Evolutionary conservation across 345 rosid species (phyloP), one percentile per base, ranked within the genome.

Genomic region (Salix suchowensis): DNA sequence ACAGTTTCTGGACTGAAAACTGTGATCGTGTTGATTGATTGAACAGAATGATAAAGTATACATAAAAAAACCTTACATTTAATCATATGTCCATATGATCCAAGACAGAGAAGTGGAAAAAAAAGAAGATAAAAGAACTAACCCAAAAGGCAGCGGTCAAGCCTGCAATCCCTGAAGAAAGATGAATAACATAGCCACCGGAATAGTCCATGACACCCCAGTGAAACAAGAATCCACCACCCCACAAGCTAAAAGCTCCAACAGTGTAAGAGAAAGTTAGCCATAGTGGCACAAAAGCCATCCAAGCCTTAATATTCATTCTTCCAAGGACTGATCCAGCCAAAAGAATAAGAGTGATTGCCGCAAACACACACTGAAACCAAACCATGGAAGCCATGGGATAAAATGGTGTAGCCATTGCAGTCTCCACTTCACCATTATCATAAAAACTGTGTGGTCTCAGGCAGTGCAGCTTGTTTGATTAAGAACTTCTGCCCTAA

Each of bases 131-230:
- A 50, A 50, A 16, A 64, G 21, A 5, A 73, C 73, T 68, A 30
- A 86, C 89, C 89, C 89, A 86, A 52, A 19, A 86, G n/a, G 86
- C 87, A 34, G 87, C 6, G 0, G 87, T 86, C 1, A 84, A 9
- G 54, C 89, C 87, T 14, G 87, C 87, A 32, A 81, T 81, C 28
- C 89, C 89, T 1, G 89, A 86, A 28, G 89, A 86, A 70, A 86
- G 86, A 42, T 86, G 89, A 79, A 86, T 86, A 23, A 86, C 87
- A 64, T 84, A 86, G 23, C 89, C 87, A 68, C 89, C 89, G 2
- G 86, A 86, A 36, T 86, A 86, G 34, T 86, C 89, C 73, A 86
- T 86, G 14, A 86, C 89, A 66, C 89, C 89, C 89, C 86, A 86
- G 18, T 86, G 89, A 79, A 86, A 86, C 85, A 86, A 79, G 74